These are phyloP conservation scores for Fusarium temperatum DNA, from an alignment of 2,329 filamentous ascomycete species.

Conservation along the genomic window DNA sequence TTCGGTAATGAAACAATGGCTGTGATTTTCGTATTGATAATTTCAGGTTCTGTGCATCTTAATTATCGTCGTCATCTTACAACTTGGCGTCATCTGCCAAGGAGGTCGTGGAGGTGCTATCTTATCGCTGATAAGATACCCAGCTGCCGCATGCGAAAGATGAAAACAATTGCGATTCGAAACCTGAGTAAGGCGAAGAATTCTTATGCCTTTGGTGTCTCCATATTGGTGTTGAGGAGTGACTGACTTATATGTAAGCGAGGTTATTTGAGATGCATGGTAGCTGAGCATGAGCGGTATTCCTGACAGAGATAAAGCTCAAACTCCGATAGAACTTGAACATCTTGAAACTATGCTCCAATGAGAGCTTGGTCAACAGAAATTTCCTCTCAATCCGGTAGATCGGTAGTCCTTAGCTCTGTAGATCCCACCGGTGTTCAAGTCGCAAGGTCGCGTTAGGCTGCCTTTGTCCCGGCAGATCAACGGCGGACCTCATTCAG, in stretches of 20 bases:
- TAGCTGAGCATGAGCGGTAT: background rate
- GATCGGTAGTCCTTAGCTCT: background rate
- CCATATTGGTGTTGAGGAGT: fast-evolving
- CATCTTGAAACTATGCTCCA: background rate
- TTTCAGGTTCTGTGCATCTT: background rate
- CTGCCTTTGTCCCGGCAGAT: background rate
- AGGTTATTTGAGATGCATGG: fast-evolving
- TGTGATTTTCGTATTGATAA: background rate
- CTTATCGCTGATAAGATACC: background rate
- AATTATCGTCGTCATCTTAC: background rate
- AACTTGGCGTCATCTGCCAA: background rate
- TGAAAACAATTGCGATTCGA: too few relatives aligned
- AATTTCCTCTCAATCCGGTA: background rate
- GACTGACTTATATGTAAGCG: fast-evolving
- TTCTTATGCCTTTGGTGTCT: background rate
- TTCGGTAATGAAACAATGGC: background rate
- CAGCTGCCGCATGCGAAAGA: too few relatives aligned
- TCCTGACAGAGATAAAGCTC: background rate
- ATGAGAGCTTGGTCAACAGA: background rate
- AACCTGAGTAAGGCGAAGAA: too few relatives aligned
- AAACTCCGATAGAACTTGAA: background rate
- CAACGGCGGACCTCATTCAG: background rate
- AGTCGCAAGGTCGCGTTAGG: background rate
- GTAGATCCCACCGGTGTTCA: background rate
- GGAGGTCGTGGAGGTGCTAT: background rate